Evolutionary conservation across 805 yeast species (phyloP).

Genomic region (Wickerhamiella brachini): DNA sequence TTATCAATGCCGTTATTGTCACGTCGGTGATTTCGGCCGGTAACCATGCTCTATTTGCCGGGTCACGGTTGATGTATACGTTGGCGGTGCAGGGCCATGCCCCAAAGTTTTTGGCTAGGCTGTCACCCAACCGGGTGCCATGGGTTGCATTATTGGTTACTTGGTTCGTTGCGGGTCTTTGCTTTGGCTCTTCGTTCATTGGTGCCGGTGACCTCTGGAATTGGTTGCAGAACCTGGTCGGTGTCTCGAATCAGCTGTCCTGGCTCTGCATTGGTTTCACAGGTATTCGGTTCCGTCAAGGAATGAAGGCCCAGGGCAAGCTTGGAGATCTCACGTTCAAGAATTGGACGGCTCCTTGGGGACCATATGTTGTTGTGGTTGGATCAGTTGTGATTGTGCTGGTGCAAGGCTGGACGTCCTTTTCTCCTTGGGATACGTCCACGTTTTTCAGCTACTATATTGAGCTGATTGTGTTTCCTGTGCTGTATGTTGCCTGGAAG

Average conservation of each 20-base stretch:
- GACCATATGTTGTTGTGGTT: slow-evolving; percentile 36
- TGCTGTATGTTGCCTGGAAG: slow-evolving; percentile 46
- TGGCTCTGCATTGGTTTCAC: slow-evolving; percentile 46
- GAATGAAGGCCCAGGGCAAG: slow-evolving; percentile 29
- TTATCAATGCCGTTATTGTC: slow-evolving; percentile 45
- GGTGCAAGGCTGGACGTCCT: slow-evolving; percentile 51
- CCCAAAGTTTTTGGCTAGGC: slow-evolving; percentile 35
- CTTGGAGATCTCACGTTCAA: slow-evolving; percentile 32
- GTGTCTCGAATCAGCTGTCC: slow-evolving; percentile 50
- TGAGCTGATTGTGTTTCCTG: slow-evolving; percentile 39
- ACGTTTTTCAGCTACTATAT: slow-evolving; percentile 56
- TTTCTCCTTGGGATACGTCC: slow-evolving; percentile 52
- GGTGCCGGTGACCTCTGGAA: slow-evolving; percentile 41
- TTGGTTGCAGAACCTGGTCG: slow-evolving; percentile 42
- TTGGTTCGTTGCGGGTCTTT: slow-evolving; percentile 41
- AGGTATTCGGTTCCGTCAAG: slow-evolving; percentile 41
- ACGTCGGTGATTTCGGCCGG: slow-evolving; percentile 52
- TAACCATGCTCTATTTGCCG: slow-evolving; percentile 52
- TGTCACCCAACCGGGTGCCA: slow-evolving; percentile 39
- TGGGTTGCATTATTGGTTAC: slow-evolving; percentile 35
- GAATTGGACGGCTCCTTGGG: slow-evolving; percentile 37
- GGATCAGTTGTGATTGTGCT: slow-evolving; percentile 36
- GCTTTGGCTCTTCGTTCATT: slow-evolving; percentile 45
- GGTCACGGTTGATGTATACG: slow-evolving; percentile 47
- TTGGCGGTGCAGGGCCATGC: slow-evolving; percentile 48